Evolutionary conservation across 352 stramenopile species (phyloP).

Genomic region (Phytophthora brassicae): DNA sequence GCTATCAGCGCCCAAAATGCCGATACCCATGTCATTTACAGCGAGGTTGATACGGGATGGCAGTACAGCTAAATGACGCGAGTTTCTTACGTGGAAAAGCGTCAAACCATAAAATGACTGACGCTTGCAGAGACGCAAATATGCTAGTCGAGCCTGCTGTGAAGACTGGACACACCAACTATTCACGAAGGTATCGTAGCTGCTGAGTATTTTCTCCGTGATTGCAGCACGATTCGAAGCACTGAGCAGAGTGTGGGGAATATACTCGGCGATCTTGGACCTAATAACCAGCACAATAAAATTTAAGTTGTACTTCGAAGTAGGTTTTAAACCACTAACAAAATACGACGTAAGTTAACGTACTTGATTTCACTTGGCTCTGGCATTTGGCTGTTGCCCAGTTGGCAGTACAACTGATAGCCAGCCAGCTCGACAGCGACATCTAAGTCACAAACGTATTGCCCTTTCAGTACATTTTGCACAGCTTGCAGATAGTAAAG

Average conservation of each 20-base stretch:
- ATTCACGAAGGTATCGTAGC: conserved; percentile 38
- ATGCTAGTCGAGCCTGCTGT: conserved; percentile 44
- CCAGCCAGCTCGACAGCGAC: conserved; percentile 62
- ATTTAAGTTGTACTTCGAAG: too few species aligned
- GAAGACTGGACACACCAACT: conserved; percentile 31
- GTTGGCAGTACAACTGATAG: conserved; percentile 64
- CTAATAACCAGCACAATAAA: conserved; percentile 7
- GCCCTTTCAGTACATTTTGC: conserved; percentile 57
- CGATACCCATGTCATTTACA: conserved; percentile 65
- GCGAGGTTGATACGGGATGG: conserved; percentile 61
- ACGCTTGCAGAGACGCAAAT: conserved; percentile 62
- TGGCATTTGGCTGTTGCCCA: conserved; percentile 27
- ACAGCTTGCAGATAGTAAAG: conserved; percentile 78
- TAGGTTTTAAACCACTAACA: background rate
- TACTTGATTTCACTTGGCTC: conserved; percentile 21
- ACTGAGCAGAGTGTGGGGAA: conserved; percentile 43
- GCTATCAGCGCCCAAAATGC: conserved; percentile 55
- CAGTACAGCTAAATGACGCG: conserved; percentile 38
- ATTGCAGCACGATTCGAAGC: conserved; percentile 41
- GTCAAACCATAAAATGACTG: conserved; percentile 73
- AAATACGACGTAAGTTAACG: background rate
- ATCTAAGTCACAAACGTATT: conserved; percentile 56
- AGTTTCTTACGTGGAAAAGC: conserved; percentile 67
- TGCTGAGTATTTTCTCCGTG: conserved; percentile 37
- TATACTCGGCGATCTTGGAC: conserved; percentile 34